A percentile compares a stretch with the other conserved stretches of the same genome.
Conservation (phyloP, 306 rosid genomes). For the Oxytropis ochrocephala region DNA sequence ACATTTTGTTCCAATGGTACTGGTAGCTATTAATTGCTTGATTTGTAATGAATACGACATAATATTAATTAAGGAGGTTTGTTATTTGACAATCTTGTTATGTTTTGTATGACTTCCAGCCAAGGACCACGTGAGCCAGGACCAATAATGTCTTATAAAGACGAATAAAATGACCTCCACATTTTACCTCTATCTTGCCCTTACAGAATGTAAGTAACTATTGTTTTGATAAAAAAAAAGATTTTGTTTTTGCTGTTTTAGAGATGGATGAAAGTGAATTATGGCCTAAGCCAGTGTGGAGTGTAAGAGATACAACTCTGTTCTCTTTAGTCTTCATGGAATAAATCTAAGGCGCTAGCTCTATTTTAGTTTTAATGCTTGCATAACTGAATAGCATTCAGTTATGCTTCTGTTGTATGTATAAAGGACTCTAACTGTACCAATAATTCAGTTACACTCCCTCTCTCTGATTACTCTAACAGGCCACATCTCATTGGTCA, state of each 20-base stretch:
- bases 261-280: constrained; percentile 17
- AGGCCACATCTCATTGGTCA: background rate
- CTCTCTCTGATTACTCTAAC: no score
- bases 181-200: constrained; percentile 73
- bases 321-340: no score
- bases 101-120: constrained; percentile 54
- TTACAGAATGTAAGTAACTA: constrained; percentile 54
- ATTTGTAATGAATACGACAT: background rate
- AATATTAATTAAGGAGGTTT: background rate
- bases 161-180: constrained; percentile 87
- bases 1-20: background rate
- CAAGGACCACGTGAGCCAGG: constrained; percentile 68
- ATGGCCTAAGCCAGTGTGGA: background rate
- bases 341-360: no score
- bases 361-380: no score
- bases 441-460: no score
- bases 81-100: constrained; percentile 19
- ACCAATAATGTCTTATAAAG: constrained; percentile 82
- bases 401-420: no score
- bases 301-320: no score
- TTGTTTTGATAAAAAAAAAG: constrained; percentile 17
- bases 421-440: no score
- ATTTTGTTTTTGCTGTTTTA: background rate
- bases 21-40: background rate
- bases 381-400: no score